Percentiles rank a stretch among this genome's conserved stretches.
Evolutionary conservation across 75 land plant species (phyloP).

Genomic region (Chamaecyparis obtusa): DNA sequence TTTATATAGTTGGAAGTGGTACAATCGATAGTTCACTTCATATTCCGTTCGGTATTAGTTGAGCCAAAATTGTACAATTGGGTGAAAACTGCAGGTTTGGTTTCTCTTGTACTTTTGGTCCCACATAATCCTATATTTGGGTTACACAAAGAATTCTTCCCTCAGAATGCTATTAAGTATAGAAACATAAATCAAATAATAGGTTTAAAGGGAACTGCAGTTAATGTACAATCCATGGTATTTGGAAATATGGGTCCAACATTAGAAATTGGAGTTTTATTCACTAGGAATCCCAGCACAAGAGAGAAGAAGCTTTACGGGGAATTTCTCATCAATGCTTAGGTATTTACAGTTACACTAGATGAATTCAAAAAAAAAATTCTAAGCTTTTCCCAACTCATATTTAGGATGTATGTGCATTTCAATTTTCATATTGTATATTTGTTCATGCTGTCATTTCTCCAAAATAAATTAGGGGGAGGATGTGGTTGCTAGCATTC

Average conservation of each 20-base stretch:
- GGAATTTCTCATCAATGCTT: constrained; percentile 94
- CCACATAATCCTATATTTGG: too few relatives aligned
- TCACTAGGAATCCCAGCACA: constrained; percentile 96
- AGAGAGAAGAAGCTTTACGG: constrained; percentile 98
- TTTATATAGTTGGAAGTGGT: too few relatives aligned
- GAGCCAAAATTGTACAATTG: too few relatives aligned
- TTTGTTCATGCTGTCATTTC: constrained; percentile 3
- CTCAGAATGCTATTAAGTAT: constrained; percentile 88
- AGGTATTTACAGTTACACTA: constrained; percentile 57
- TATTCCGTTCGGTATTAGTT: too few relatives aligned
- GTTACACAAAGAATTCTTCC: too few relatives aligned
- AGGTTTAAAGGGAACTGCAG: constrained; percentile 93
- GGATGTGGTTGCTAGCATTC: constrained; percentile 98
- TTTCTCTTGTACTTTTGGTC: too few relatives aligned
- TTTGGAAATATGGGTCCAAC: constrained; percentile 97
- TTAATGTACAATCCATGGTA: constrained; percentile 95
- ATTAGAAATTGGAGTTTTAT: constrained; percentile 95
- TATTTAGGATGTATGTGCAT: background rate
- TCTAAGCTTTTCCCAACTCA: background rate
- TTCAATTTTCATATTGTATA: background rate
- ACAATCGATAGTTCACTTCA: too few relatives aligned
- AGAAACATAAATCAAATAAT: constrained; percentile 92
- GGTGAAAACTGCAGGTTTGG: too few relatives aligned
- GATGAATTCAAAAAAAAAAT: background rate
- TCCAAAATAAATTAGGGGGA: constrained; percentile 63